Evolutionary conservation across 768 basidiomycete genomes (phyloP), one percentile per base, ranked within the genome.

Genomic region (Sporobolomyces phaffii): DNA sequence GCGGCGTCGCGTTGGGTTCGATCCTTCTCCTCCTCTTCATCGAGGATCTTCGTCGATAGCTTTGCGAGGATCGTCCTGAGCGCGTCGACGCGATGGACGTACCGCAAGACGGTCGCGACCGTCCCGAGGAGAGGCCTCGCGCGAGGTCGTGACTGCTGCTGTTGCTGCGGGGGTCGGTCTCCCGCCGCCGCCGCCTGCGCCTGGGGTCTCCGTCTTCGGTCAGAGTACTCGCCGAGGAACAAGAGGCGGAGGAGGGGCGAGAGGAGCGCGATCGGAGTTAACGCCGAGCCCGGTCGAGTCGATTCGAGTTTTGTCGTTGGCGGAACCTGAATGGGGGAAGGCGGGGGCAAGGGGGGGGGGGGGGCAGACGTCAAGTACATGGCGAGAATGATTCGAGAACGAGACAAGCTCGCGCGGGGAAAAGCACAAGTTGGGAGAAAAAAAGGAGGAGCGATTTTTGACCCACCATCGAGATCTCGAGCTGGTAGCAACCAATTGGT

Each of bases 231-330:
- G 33, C 53, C 59, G 1, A 71, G 61, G 59, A 58, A 66, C 28
- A 71, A 49, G 15, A 71, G 70, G 15, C 70, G 70, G 2, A 71
- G 53, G 48, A 71, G 43, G 0, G 65, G 43, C 13, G 53, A 28
- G 24, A 71, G 22, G 29, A 45, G 20, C 7, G 34, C 13, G 14
- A 57, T 8, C 11, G 40, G 1, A n/a, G n/a, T n/a, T n/a, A n/a
- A 20, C 33, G 31, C 1, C n/a, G n/a, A 52, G 9, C 22, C 28
- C 28, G 41, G 54, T 48, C 44, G 36, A 26, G 56, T 48, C 13
- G 62, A 20, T 36, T 28, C 5, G 36, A 24, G 31, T 29, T 22
- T 24, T 11, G n/a, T 41, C 40, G 28, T 34, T 26, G 57, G 38
- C 28, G 34, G 34, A 26, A 43, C 34, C 38, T 33, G n/a, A n/a